These are phyloP conservation scores for Colletotrichum sp. DNA, from an alignment of 2,329 filamentous ascomycete genomes.

Conservation along the genomic window DNA sequence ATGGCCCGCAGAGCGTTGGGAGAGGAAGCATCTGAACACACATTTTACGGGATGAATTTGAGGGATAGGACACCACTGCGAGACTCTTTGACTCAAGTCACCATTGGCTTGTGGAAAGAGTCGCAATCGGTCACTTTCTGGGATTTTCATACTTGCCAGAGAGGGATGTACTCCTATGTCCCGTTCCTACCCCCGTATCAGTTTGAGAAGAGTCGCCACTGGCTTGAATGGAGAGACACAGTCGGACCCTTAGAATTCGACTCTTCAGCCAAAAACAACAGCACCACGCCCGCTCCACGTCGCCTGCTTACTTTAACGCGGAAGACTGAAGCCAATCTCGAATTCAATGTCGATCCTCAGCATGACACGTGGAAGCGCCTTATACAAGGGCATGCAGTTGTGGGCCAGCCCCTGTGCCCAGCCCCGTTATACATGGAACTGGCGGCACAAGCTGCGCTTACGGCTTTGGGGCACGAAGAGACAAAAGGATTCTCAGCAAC, in stretches of 20 bases:
- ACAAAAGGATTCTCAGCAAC: background rate
- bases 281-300: background rate
- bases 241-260: background rate
- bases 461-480: background rate
- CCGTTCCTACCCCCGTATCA: slow-evolving; percentile 44
- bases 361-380: background rate
- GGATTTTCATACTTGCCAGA: slow-evolving; percentile 25
- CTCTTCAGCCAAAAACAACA: background rate
- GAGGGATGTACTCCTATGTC: slow-evolving; percentile 20
- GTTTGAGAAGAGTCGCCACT: slow-evolving; percentile 44
- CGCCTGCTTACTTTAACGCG: background rate
- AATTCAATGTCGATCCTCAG: background rate
- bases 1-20: slow-evolving; percentile 35
- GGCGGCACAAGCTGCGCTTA: background rate
- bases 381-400: background rate
- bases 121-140: background rate
- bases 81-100: background rate
- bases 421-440: background rate
- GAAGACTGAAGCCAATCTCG: background rate
- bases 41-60: background rate
- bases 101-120: background rate
- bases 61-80: background rate
- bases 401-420: background rate
- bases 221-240: slow-evolving; percentile 37
- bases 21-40: background rate